Base-by-base conservation (phyloP, 768 basidiomycete genomes). In the Candolleomyces efflorescens region DNA sequence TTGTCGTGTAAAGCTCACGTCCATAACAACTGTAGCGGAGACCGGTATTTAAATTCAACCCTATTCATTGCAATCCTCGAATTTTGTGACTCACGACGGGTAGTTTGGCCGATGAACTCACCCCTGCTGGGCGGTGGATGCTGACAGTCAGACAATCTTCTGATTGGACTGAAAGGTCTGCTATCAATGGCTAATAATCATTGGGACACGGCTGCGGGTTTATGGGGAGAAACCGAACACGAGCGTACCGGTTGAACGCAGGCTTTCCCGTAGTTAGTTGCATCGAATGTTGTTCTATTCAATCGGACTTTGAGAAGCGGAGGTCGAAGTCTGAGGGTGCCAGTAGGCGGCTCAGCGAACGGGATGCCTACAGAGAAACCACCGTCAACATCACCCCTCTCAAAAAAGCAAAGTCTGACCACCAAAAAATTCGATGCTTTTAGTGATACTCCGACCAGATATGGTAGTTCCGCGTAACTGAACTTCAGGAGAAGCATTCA, bases 121-220 rank as follows among this genome's bases (percentile, higher is more conserved):
- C 52, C 12, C 75, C 75, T 0, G 75, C 69, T 0, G 85, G 84
- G 18, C 81, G 71, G 56, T 80, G 82, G 4, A 87, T 69, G 60
- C 86, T 84, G 52, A 85, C 70, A 18, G 81, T 83, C 50, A 86
- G 68, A 62, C 83, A 86, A 59, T 85, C 83, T 65, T 86, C 84
- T 20, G 81, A 81, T 43, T 67, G 75, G 62, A 26, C 68, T 5
- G 23, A 12, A 20, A 17, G n/a, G 9, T 53, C 32, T 32, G 11
- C 32, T 7, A 17, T 15, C 3, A 32, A 6, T 23, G 26, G 27
- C 24, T 22, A 10, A 23, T 9, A 2, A 22, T 13, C 1, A 26
- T 13, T 26, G 41, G 17, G 12, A 11, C 5, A n/a, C n/a, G n/a
- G n/a, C n/a, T n/a, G n/a, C n/a, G n/a, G n/a, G n/a, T n/a, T n/a